phyloP scores from a whole-genome alignment of 78 protist species.

The Planoprotostelium fungivorum region DNA sequence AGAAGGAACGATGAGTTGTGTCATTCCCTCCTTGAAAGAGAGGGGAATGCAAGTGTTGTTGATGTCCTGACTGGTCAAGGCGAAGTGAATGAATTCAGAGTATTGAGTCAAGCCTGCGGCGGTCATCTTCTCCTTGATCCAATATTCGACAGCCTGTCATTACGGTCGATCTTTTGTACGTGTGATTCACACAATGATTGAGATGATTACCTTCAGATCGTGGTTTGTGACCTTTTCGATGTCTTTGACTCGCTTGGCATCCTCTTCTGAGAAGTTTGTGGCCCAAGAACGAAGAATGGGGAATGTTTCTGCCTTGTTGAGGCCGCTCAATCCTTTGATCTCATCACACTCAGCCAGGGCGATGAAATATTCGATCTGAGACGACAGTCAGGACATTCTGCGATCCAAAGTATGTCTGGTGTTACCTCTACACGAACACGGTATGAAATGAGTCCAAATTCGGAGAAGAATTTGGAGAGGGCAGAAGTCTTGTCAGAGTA shows the following conservation, averaged over 20 bases:
- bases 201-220: constrained; percentile 65
- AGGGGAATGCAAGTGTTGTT: constrained; percentile 76
- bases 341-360: constrained; percentile 21
- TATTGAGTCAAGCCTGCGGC: constrained; percentile 7
- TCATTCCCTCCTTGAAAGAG: constrained; percentile 34
- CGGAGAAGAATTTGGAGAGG: constrained; percentile 54
- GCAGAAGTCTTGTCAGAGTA: constrained; percentile 28
- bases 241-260: constrained; percentile 64
- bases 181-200: not conserved
- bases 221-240: constrained; percentile 80
- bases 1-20: constrained; percentile 7
- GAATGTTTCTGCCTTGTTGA: constrained; percentile 3
- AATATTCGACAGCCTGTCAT: constrained; percentile 75
- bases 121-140: constrained; percentile 42
- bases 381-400: too few relatives aligned
- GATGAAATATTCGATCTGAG: constrained; percentile 31
- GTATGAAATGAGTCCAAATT: constrained; percentile 54
- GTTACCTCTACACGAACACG: constrained; percentile 47
- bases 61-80: constrained; percentile 73
- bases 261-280: constrained; percentile 17
- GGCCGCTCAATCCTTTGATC: constrained; percentile 7
- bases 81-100: constrained; percentile 76
- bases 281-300: constrained; percentile 18
- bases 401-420: too few relatives aligned
- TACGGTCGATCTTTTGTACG: not conserved